Evolutionary conservation across 306 rosid species (phyloP).

Genomic region (Echinosophora koreensis): DNA sequence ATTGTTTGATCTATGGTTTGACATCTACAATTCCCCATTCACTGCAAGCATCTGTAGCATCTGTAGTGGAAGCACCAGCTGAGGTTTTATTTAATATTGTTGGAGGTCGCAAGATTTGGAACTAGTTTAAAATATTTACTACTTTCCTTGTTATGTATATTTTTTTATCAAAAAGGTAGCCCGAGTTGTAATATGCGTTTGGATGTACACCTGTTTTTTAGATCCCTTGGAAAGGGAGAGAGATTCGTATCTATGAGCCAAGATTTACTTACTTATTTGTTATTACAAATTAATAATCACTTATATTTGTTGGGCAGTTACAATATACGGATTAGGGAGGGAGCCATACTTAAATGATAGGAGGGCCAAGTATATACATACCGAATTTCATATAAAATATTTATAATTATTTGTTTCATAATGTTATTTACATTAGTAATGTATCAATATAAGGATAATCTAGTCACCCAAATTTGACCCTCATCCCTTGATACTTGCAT

Average conservation of each 20-base stretch:
- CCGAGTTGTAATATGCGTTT: not conserved
- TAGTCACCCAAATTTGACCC: too few species aligned
- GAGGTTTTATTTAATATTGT: not conserved
- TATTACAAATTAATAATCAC: not conserved
- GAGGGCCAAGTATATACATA: too few species aligned
- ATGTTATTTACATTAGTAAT: too few species aligned
- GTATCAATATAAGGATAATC: too few species aligned
- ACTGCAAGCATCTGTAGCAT: not conserved
- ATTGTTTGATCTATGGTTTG: too few species aligned
- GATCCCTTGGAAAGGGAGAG: not conserved
- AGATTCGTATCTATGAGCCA: not conserved
- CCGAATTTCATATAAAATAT: too few species aligned
- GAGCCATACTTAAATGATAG: too few species aligned
- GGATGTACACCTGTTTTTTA: not conserved
- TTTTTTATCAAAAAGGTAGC: not conserved
- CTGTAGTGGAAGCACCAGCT: not conserved
- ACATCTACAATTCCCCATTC: too few species aligned
- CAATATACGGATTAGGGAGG: too few species aligned
- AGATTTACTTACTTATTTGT: not conserved
- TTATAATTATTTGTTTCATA: too few species aligned
- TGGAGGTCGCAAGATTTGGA: not conserved
- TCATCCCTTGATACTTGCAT: too few species aligned
- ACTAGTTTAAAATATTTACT: not conserved
- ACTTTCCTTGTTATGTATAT: not conserved
- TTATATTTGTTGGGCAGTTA: not conserved